phyloP scores from a whole-genome alignment of 2,329 filamentous ascomycete species.

The Colletotrichum sidae region DNA sequence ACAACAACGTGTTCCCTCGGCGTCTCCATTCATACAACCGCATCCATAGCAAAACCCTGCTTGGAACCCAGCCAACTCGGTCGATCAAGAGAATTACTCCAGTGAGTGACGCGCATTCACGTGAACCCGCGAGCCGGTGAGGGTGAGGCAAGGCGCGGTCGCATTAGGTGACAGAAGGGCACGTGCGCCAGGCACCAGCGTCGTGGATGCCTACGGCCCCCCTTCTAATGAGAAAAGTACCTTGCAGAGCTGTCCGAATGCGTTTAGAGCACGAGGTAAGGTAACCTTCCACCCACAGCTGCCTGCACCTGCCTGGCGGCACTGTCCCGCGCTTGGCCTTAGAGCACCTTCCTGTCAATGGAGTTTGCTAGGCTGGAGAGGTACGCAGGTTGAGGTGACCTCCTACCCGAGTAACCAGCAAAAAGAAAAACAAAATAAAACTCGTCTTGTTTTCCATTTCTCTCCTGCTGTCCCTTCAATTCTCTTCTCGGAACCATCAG shows the following conservation, averaged over 20 bases:
- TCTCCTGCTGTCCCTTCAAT: neutral
- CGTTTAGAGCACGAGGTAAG: neutral
- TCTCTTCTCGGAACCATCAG: neutral
- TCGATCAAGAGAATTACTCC: no score
- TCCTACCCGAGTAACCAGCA: neutral
- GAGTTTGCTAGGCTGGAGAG: neutral
- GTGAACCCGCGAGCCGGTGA: slow-evolving; percentile 24
- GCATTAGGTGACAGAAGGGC: neutral
- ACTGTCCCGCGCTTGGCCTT: no score
- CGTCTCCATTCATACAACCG: no score
- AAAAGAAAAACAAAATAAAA: slow-evolving; percentile 16
- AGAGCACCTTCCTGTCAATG: slow-evolving; percentile 4
- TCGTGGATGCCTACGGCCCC: slow-evolving; percentile 18
- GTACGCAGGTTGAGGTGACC: no score
- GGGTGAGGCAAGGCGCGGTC: neutral
- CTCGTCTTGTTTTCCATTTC: neutral
- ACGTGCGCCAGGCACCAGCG: slow-evolving; percentile 38
- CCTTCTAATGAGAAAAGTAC: neutral
- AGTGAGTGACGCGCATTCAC: slow-evolving; percentile 4
- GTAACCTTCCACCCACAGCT: neutral
- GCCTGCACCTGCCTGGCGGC: no score
- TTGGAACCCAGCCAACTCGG: no score
- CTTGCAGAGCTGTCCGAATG: slow-evolving; percentile 8
- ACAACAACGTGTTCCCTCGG: no score
- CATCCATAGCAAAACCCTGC: no score